Evolutionary conservation across 176 grass and related monocot genomes (phyloP), one percentile per base, ranked within the genome.

Genomic region (Poa pratensis): DNA sequence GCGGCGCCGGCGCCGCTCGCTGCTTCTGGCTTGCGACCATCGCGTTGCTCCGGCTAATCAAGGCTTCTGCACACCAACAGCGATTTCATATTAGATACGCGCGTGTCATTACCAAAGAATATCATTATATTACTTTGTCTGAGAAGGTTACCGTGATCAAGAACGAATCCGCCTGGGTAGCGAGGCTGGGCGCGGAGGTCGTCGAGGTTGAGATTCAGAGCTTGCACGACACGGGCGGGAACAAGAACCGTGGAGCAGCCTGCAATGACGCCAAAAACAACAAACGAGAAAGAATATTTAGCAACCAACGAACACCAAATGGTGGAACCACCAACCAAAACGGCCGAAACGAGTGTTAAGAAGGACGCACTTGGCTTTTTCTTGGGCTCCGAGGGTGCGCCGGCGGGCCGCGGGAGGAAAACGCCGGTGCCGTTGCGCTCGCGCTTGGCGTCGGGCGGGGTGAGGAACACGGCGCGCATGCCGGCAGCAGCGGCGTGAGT

Each of bases 381-480:
- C 48, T 79, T 93, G 0, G 85, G 86, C 24, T 92, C 94, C 0
- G 78, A 48, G 0, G 84, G 85, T 0, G 65, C 16, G 17, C 90
- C 94, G 28, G 86, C 86, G 0, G 86, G 69, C 10, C 97, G 84
- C 0, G 97, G 97, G 0, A 99, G 80, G 73, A 96, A 99, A 0
- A 99, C 94, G 0, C 94, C 97, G 8, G 97, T 99, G 18, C 97
- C 97, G 16, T 81, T 88, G 4, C 94, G 94, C 74, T 99, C 97
- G 61, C 86, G 83, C 80, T 90, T 94, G 78, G 60, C 69, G 1
- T 82, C 90, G 0, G 88, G 49, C 5, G 65, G 87, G 17, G 84
- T 35, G 9, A 96, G 94, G 57, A 99, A 96, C 9, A 99, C 84
- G 0, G 91, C 91, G 5, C 91, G 84, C 93, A 96, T 92, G 58